phyloP scores from a whole-genome alignment of 495 filamentous ascomycete genomes.

The Paragyromitra xinjiangensis region DNA sequence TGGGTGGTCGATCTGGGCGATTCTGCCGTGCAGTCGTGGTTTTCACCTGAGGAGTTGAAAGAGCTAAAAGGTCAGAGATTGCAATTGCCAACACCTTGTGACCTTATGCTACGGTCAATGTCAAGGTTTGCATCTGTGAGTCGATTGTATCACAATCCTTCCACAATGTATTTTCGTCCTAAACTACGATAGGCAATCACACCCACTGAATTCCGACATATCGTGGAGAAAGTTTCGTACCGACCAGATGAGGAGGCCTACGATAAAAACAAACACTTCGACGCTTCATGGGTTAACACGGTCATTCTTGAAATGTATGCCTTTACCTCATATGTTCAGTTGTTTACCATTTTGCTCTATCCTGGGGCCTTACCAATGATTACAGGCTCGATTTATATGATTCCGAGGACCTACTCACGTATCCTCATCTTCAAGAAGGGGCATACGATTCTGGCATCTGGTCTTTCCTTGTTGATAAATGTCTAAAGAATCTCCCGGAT shows the following conservation, averaged over 20 bases:
- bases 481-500: neutral
- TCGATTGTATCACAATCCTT: neutral
- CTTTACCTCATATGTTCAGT: neutral
- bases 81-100: neutral
- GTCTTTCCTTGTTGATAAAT: constrained; percentile 10
- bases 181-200: constrained; percentile 10
- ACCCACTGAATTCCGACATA: neutral
- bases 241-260: neutral
- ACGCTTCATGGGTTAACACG: constrained; percentile 12
- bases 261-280: constrained; percentile 1
- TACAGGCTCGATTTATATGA: constrained; percentile 1
- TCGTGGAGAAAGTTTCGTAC: neutral
- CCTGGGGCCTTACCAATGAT: neutral
- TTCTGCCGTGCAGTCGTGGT: constrained; percentile 3
- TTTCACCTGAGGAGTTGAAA: constrained; percentile 7
- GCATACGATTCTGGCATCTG: constrained; percentile 2
- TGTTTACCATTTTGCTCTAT: neutral
- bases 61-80: neutral
- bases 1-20: constrained; percentile 15
- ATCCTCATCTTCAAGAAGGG: constrained; percentile 8
- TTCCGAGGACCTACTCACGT: neutral
- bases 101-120: constrained; percentile 3
- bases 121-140: constrained; percentile 14
- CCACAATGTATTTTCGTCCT: neutral
- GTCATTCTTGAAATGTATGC: constrained; percentile 21